Evolutionary conservation across 805 yeast genomes (phyloP).

Genomic region (Ogataea minuta): DNA sequence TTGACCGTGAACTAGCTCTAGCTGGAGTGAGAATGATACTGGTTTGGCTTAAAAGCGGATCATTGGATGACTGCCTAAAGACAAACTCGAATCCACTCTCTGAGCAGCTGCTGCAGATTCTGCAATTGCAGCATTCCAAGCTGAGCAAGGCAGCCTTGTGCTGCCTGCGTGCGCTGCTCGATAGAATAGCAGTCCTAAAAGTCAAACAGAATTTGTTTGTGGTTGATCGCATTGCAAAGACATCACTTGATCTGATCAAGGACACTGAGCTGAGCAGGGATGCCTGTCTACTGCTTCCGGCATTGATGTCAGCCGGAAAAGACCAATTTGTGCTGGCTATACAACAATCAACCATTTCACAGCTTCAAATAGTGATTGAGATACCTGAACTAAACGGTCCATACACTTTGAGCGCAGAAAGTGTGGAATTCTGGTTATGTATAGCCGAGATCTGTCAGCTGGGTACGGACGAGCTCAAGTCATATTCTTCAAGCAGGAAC

Average conservation of each 20-base stretch:
- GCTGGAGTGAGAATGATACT: neutral
- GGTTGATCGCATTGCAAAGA: slow-evolving; percentile 26
- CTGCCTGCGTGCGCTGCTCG: slow-evolving; percentile 1
- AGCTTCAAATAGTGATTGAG: slow-evolving; percentile 50
- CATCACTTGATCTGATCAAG: slow-evolving; percentile 39
- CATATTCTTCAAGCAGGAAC: slow-evolving; percentile 17
- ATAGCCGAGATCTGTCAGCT: slow-evolving; percentile 38
- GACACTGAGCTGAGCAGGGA: slow-evolving; percentile 25
- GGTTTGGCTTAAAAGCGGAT: neutral
- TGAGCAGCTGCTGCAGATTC: neutral
- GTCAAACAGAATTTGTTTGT: neutral
- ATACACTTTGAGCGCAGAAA: slow-evolving; percentile 39
- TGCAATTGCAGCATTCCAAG: slow-evolving; percentile 1
- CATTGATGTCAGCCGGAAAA: slow-evolving; percentile 8
- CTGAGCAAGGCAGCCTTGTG: neutral
- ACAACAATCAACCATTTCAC: slow-evolving; percentile 34
- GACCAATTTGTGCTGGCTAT: slow-evolving; percentile 5
- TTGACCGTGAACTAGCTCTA: slow-evolving; percentile 1
- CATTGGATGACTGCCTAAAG: neutral
- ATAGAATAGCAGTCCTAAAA: neutral
- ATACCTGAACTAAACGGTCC: slow-evolving; percentile 66
- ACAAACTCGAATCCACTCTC: neutral
- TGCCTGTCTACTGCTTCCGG: slow-evolving; percentile 36
- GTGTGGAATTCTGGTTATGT: slow-evolving; percentile 54
- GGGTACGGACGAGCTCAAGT: slow-evolving; percentile 31